phyloP scores from a whole-genome alignment of 495 filamentous ascomycete species.

The Hypomontagnella submonticulosa region DNA sequence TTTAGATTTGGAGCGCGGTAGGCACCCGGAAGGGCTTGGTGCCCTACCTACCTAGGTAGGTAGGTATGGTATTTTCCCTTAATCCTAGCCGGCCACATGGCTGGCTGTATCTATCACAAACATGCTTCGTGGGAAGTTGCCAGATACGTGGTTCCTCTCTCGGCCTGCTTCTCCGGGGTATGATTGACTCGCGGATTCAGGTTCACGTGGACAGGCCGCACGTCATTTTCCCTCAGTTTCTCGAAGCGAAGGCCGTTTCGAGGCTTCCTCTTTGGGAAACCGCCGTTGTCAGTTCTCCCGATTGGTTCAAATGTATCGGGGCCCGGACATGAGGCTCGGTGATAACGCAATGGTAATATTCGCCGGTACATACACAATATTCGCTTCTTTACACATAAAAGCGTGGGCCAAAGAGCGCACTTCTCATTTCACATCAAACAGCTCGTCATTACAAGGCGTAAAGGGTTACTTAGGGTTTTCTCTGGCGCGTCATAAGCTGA shows the following conservation, averaged over 20 bases:
- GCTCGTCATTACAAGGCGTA: conserved; percentile 3
- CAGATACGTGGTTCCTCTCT: background rate
- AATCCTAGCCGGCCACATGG: conserved; percentile 11
- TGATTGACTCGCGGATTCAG: conserved; percentile 5
- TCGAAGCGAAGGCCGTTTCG: conserved; percentile 5
- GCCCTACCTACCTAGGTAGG: no score
- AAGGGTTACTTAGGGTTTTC: conserved; percentile 6
- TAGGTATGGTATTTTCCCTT: conserved; percentile 7
- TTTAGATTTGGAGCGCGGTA: conserved; percentile 12
- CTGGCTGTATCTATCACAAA: conserved; percentile 1
- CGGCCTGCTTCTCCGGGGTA: background rate
- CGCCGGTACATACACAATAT: background rate
- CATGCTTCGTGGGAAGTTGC: background rate
- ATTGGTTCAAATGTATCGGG: conserved; percentile 36
- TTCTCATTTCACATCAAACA: conserved; percentile 1
- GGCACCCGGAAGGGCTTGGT: background rate
- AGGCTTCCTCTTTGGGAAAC: conserved; percentile 40
- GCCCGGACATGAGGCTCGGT: conserved; percentile 36
- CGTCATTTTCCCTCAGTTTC: conserved; percentile 6
- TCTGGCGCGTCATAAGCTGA: conserved; percentile 27
- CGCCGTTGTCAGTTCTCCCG: conserved; percentile 16
- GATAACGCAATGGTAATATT: conserved; percentile 20
- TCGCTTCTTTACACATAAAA: conserved; percentile 4
- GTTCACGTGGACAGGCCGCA: conserved; percentile 12
- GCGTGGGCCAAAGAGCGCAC: background rate